Base-by-base conservation (phyloP, 768 basidiomycete genomes). In the Mycena belliarum region DNA sequence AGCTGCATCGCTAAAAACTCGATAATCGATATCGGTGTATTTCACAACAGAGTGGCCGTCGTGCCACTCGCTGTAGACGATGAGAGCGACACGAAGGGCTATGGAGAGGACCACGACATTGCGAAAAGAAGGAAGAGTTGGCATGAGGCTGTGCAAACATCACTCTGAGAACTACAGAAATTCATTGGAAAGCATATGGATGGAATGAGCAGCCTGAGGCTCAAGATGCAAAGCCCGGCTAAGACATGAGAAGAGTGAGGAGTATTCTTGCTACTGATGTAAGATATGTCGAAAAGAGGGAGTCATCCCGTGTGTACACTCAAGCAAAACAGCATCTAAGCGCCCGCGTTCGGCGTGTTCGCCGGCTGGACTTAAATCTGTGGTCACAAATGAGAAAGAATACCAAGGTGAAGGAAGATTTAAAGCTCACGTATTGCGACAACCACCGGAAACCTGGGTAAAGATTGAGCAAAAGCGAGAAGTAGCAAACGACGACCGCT, bases 21-120 rank as follows among this genome's bases (percentile, higher is more conserved):
- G 82, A 72, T 98, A 98, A 73, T 99, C 97, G 63, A 98, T 81
- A 72, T 99, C 97, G n/a, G 97, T 98, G 69, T 98, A 99, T 72
- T 95, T 95, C 23, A 98, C 86, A 28, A 84, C 71, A 1, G 90
- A 91, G 64, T 76, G 85, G 16, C 83, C 82, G 65, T 97, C 94
- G 57, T 95, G 93, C 85, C 91, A 93, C 74, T 91, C 90, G 68
- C 92, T 93, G 70, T 95, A 96, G 4, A 87, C 68, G 55, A 96
- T 87, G 42, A 96, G 82, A 6, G 69, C 77, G 29, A 90, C 69
- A 57, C 93, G 85, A 49, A 95, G 68, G 38, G 80, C n/a, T 21
- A 76, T 70, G 1, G 91, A 84, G 23, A 76, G 63, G 20, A 77
- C 26, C n/a, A 92, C 67, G 42, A 91, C 71, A 65, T 75, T 72